These are phyloP conservation scores for Rhinocladiella similis DNA, from an alignment of 2,329 filamentous ascomycete species.

Conservation along the genomic window DNA sequence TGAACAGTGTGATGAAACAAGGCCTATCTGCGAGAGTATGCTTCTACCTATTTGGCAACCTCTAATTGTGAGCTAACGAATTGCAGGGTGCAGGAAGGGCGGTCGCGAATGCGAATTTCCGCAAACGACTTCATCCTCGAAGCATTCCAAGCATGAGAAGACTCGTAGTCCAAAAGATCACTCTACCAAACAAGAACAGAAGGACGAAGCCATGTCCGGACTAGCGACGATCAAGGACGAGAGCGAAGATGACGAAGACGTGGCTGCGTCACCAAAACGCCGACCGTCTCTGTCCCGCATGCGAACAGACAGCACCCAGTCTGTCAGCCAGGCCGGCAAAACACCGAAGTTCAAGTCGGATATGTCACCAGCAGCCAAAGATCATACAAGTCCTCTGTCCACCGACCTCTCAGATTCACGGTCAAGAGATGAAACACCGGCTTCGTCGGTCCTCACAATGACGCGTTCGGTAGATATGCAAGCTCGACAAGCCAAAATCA, in stretches of 20 bases:
- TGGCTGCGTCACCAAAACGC: conserved; percentile 6
- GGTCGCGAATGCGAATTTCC: conserved; percentile 89
- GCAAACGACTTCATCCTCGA: conserved; percentile 58
- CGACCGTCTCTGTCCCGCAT: conserved; percentile 8
- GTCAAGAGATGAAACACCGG: conserved; percentile 35
- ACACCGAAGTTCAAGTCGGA: conserved; percentile 29
- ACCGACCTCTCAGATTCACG: conserved; percentile 46
- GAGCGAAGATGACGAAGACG: conserved; percentile 25
- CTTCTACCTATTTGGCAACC: conserved; percentile 19
- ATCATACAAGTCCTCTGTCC: conserved; percentile 47
- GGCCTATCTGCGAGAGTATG: conserved; percentile 77
- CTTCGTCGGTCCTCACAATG: conserved; percentile 27
- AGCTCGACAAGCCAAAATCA: conserved; percentile 26
- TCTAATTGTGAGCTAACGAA: not conserved
- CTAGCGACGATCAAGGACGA: conserved; percentile 31
- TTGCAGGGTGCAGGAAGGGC: conserved; percentile 81
- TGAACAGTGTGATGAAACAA: conserved; percentile 82
- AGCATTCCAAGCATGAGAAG: conserved; percentile 37
- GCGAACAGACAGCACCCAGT: conserved; percentile 26
- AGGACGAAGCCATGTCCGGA: conserved; percentile 19
- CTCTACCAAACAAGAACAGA: conserved; percentile 21
- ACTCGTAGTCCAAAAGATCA: conserved; percentile 18
- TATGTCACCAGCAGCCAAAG: conserved; percentile 31
- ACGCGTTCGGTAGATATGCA: conserved; percentile 24
- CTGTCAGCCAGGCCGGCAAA: conserved; percentile 30